Base-by-base conservation (phyloP, 202 grass and related monocot species). In the Thinopyrum obtusiflorum region DNA sequence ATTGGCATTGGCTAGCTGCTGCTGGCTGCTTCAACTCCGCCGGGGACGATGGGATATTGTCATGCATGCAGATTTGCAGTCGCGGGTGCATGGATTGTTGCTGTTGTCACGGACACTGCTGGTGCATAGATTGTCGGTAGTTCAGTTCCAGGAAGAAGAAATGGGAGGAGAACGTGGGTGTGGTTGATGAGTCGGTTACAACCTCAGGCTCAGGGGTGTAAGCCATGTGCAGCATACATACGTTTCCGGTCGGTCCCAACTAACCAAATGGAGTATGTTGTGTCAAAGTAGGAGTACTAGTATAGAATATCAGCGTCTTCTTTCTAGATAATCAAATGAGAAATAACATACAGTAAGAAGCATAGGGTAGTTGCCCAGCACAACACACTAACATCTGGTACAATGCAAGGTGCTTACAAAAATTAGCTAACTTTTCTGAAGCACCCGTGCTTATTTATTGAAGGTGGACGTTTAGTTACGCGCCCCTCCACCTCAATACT, bases 181-280 rank as follows among this genome's bases (percentile, higher is more conserved):
- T 20, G 13, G 72, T 29, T 75, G 69, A 46, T 12, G 70, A 66
- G 65, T 53, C 12, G 44, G 44, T 29, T 75, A 75, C 72, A 53
- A 53, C 15, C 72, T 75, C 44, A 29, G 47, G 47, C 14, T 18
- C 5, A 18, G 49, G 24, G 12, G 26, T 20, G 72, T 53, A 75
- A 75, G 44, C 72, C 72, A 76, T 76, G 72, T 76, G 72, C 72
- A 76, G 44, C 44, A 53, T 51, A 76, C 14, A 65, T 40, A 46
- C 0, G 18, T 18, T 28, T 15, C 71, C 7, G 24, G 4, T 39
- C 53, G 17, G 53, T 57, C 20, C 20, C 53, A 59, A 59, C 69
- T 28, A 73, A 47, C 23, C 23, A 27, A 9, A 73, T 73, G 23
- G 23, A 27, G 40, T 4, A 46, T 17, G 4, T n/a, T n/a, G n/a